A percentile compares a stretch with the other conserved stretches of the same genome.
Evolutionary conservation across 176 grass and related monocot species (phyloP).

Genomic region (Carex scoparia): DNA sequence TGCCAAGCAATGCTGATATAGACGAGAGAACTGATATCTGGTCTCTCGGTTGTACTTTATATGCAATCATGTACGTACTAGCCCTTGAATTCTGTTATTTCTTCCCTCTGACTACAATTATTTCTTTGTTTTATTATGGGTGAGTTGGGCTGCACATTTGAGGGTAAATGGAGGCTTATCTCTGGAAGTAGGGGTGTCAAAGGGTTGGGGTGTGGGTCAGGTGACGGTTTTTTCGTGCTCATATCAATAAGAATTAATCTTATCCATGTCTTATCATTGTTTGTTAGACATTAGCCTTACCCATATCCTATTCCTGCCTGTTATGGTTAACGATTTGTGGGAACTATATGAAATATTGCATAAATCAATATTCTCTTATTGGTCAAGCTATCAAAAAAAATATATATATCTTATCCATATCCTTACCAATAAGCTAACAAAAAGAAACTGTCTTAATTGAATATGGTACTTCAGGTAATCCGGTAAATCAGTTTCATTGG

Average conservation of each 20-base stretch:
- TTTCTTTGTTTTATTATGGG: not conserved
- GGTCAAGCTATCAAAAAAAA: too few species aligned
- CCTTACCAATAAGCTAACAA: not conserved
- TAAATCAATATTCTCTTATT: too few species aligned
- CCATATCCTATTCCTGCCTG: too few species aligned
- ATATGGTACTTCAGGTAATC: not conserved
- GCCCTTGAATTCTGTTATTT: not conserved
- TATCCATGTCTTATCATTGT: too few species aligned
- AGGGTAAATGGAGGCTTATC: not conserved
- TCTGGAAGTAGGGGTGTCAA: not conserved
- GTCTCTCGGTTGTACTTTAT: slow-evolving; percentile 78
- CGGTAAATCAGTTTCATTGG: not conserved
- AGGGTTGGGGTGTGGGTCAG: not conserved
- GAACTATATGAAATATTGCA: too few species aligned
- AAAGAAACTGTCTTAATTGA: not conserved
- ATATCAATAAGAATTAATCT: too few species aligned
- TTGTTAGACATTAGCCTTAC: too few species aligned
- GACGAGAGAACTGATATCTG: slow-evolving; percentile 88
- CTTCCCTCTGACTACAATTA: not conserved
- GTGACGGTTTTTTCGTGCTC: not conserved
- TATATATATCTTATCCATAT: not conserved
- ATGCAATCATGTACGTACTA: slow-evolving; percentile 69
- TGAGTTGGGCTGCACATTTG: not conserved
- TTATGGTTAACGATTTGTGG: too few species aligned
- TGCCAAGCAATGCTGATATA: slow-evolving; percentile 52